Base-by-base conservation (phyloP, 495 filamentous ascomycete species). In the Hypoxylon subgilvum region DNA sequence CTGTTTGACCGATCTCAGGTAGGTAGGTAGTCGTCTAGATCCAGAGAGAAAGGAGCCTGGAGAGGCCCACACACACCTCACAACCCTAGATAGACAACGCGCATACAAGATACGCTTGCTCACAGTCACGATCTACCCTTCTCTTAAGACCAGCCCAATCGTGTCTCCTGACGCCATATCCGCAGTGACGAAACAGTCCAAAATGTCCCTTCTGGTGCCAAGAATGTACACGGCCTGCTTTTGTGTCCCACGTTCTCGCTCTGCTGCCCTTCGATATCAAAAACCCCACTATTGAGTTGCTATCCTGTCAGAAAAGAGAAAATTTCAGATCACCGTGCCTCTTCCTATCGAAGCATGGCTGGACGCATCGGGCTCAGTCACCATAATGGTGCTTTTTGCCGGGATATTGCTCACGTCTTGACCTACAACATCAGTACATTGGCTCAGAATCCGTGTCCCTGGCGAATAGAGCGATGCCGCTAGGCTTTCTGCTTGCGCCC, bases 141-240 rank as follows among this genome's bases (percentile, higher is more conserved):
- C 32, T 55, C 21, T 52, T 23, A 18, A 58, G 28, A 54, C 30
- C 55, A 64, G 61, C 17, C 61, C 61, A 64, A 64, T 64, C 46
- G 57, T 48, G 44, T 64, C 54, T 59, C 45, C 61, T 64, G 61
- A 64, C 61, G 61, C 61, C 61, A 64, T 59, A 64, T 51, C 54
- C 61, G 61, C 61, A 34, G 49, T 40, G 38, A 43, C 42, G 55
- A 55, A 53, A 64, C 49, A 51, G 23, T n/a, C n/a, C n/a, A n/a
- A n/a, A n/a, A 49, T 44, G 35, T 38, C 48, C 34, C 31, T n/a
- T 57, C 53, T 49, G 36, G 43, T 58, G 60, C 60, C 61, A 64
- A 64, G 61, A 59, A 30, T 7, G 42, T 53, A 32, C 50, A 49
- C 50, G 49, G 49, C 45, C 49, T 53, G 32, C 46, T 25, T n/a